A percentile compares a stretch with the other conserved stretches of the same genome.
Evolutionary conservation across 2,329 filamentous ascomycete species (phyloP).

Genomic region (Coniochaeta sp.): DNA sequence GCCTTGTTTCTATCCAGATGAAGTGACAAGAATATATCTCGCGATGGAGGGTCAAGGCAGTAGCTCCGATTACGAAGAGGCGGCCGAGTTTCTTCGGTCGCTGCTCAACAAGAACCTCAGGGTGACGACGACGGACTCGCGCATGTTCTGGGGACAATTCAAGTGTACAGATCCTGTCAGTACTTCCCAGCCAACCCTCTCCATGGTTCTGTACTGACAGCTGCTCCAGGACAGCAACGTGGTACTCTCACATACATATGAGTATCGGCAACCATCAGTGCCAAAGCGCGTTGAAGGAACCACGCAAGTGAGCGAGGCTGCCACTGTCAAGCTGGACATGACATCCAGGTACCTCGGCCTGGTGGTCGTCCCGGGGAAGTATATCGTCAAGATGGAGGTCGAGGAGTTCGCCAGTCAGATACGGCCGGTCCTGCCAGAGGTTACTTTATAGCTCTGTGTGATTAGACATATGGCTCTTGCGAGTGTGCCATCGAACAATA

Average conservation of each 20-base stretch:
- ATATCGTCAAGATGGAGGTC: conserved; percentile 82
- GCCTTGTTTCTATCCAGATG: neutral
- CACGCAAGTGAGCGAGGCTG: conserved; percentile 21
- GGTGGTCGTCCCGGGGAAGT: conserved; percentile 79
- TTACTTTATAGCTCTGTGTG: neutral
- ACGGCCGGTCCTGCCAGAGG: neutral
- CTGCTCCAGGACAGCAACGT: conserved; percentile 70
- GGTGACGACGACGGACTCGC: conserved; percentile 71
- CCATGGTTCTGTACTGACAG: neutral
- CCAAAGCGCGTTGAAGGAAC: conserved; percentile 28
- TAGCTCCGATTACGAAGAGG: conserved; percentile 40
- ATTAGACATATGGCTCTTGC: no score
- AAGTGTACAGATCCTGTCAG: conserved; percentile 90
- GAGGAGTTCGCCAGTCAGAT: conserved; percentile 63
- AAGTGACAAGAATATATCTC: neutral
- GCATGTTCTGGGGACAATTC: conserved; percentile 84
- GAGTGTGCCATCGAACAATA: no score
- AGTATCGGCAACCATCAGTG: conserved; percentile 71
- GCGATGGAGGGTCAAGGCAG: neutral
- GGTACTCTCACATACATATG: conserved; percentile 77
- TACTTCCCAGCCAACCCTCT: conserved; percentile 12
- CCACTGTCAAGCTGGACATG: conserved; percentile 59
- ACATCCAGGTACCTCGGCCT: conserved; percentile 81
- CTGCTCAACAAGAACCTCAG: conserved; percentile 75
- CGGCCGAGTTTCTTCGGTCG: conserved; percentile 49